Base-by-base conservation (phyloP, 495 filamentous ascomycete species). In the Chaetomium cochliodes region DNA sequence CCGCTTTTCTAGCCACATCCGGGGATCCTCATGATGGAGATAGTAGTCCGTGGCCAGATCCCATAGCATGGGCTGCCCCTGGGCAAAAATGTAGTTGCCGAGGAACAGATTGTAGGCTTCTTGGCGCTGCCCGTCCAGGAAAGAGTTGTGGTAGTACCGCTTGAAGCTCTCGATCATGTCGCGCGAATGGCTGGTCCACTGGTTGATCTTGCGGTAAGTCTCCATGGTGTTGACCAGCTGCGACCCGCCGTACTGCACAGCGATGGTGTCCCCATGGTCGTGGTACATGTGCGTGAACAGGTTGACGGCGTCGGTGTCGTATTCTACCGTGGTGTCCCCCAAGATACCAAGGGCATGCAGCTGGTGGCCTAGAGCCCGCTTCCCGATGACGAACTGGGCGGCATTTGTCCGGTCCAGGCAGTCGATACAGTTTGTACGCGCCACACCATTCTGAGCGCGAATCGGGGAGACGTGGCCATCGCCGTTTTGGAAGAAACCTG, bases 111-210 rank as follows among this genome's bases (percentile, higher is more conserved):
- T 98, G 74, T 98, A 98, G 0, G 96, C 94, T 73, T 98, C 94
- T 77, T 98, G 94, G 49, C 94, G 86, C 72, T 98, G 94, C 22
- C 90, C 90, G 74, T 98, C 94, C 11, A 98, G 82, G 77, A 98
- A 98, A 0, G 93, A 97, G 74, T 98, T 98, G 75, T 98, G 96
- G 78, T 98, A 98, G 78, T 98, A 98, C 37, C 94, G 87, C 74
- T 98, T 98, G 81, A 98, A 97, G 74, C 91, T 96, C 76, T 98
- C 94, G 12, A 98, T 91, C 94, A 98, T 98, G 74, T 98, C 94
- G 50, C 94, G 84, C 8, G 94, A 97, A 70, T 96, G 91, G 67
- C 92, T 96, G 46, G 91, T 96, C 94, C 94, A 98, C 73, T 97
- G 93, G 65, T 98, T 98, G 73, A 97, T 96, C 75, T 97, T 97